Base-by-base conservation (phyloP, 805 yeast genomes). In the Hemisphaericaspora nanyangensis region DNA sequence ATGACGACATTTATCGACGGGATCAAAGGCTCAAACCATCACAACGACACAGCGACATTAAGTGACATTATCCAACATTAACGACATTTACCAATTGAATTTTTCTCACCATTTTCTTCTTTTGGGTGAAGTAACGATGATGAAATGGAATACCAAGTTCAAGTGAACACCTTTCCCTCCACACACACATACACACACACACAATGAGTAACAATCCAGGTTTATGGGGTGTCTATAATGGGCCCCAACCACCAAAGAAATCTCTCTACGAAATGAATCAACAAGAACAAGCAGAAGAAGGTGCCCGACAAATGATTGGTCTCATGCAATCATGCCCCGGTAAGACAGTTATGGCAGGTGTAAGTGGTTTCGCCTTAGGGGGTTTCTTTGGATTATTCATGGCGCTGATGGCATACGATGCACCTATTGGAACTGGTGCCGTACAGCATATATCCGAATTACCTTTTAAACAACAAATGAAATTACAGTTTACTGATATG, bases 271-370 rank as follows among this genome's bases (percentile, higher is more conserved):
- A 86, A 50, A 80, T 91, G 89, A 78, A 87, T 1, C 90, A 81
- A 30, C 96, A 90, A 47, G 96, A 90, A 58, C 96, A 88, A 63
- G 96, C 95, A 2, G 93, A 87, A 50, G 80, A 79, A 39, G 95
- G 95, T 13, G 97, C 97, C 6, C 68, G 71, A 53, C 80, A 79
- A 54, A 85, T 91, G 82, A 79, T 88, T 57, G 79, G 74, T 37
- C 79, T 84, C 62, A 87, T 90, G 89, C 77, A 83, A 47, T 85
- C 96, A 5, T 91, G 99, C 66, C 96, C 97, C 0, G 98, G 97
- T 15, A 91, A 93, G 58, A 79, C 96, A 0, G 82, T 74, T 17
- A 80, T 90, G 72, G 84, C 96, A 20, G 98, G 96, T 45, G 96
- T 82, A 16, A 81, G 95, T 11, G 98, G 98, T 17, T 91, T 87